Percentiles rank a stretch among this genome's conserved stretches.
Evolutionary conservation across 1,284 basidiomycete species (phyloP).

Genomic region (Marasmius oreades): DNA sequence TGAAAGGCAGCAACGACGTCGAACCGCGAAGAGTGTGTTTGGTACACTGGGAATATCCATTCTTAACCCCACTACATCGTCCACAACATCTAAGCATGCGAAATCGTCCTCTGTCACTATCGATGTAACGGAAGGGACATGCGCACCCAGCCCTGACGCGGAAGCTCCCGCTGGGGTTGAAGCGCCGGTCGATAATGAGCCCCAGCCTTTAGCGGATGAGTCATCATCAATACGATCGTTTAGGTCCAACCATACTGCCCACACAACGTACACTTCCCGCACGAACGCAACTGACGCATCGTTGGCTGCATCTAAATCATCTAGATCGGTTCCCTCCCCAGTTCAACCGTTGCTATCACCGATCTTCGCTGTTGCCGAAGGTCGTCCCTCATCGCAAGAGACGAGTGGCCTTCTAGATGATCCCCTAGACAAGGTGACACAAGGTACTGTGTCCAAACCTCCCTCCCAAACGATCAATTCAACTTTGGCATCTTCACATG

Average conservation of each 20-base stretch:
- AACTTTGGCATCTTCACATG: conserved; percentile 27
- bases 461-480: conserved; percentile 35
- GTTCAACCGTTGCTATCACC: conserved; percentile 34
- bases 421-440: no score
- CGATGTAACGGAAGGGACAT: neutral
- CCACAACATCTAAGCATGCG: neutral
- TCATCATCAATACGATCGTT: conserved; percentile 9
- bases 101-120: neutral
- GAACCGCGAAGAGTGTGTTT: conserved; percentile 58
- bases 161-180: neutral
- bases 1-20: neutral
- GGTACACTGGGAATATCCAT: conserved; percentile 67
- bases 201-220: neutral
- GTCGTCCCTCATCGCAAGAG: neutral
- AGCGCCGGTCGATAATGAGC: neutral
- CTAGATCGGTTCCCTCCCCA: conserved; percentile 36
- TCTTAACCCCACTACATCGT: conserved; percentile 41
- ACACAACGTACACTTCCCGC: conserved; percentile 4
- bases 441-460: conserved; percentile 20
- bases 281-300: conserved; percentile 16
- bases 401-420: no score
- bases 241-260: conserved; percentile 2
- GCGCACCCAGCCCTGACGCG: neutral
- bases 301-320: conserved; percentile 19
- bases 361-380: conserved; percentile 29